Conservation (phyloP, 2,329 filamentous ascomycete species). For the Xylaria sp. region DNA sequence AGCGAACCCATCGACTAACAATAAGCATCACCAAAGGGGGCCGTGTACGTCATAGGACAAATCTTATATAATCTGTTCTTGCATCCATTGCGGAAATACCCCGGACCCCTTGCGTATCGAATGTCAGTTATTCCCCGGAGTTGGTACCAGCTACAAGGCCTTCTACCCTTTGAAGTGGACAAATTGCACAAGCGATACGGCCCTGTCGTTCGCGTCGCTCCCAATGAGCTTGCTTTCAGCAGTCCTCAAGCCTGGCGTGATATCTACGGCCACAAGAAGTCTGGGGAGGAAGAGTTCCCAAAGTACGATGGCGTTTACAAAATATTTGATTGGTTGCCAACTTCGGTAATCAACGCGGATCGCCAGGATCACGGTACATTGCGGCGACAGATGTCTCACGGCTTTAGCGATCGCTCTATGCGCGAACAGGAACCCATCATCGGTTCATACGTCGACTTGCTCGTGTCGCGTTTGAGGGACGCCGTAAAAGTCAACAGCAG, state of each 20-base stretch:
- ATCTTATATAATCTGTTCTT: constrained; percentile 31
- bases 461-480: constrained; percentile 39
- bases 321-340: constrained; percentile 29
- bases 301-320: constrained; percentile 40
- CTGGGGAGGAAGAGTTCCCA: constrained; percentile 36
- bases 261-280: constrained; percentile 46
- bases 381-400: constrained; percentile 45
- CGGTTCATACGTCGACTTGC: constrained; percentile 43
- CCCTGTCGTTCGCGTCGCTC: constrained; percentile 47
- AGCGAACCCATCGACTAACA: background rate
- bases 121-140: constrained; percentile 30
- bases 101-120: constrained; percentile 37
- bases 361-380: constrained; percentile 42
- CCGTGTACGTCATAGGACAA: constrained; percentile 9
- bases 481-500: background rate
- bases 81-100: constrained; percentile 38
- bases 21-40: constrained; percentile 1
- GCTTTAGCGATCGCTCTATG: constrained; percentile 48
- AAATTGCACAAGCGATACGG: constrained; percentile 47
- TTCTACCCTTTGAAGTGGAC: constrained; percentile 28
- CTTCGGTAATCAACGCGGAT: constrained; percentile 38
- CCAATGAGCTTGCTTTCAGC: constrained; percentile 49
- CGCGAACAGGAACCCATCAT: constrained; percentile 50
- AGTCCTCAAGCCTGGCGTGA: constrained; percentile 47
- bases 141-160: constrained; percentile 26